Percentiles rank a stretch among this genome's conserved stretches.
phyloP scores from a whole-genome alignment of 495 filamentous ascomycete species.

The Penicillium turbatum region DNA sequence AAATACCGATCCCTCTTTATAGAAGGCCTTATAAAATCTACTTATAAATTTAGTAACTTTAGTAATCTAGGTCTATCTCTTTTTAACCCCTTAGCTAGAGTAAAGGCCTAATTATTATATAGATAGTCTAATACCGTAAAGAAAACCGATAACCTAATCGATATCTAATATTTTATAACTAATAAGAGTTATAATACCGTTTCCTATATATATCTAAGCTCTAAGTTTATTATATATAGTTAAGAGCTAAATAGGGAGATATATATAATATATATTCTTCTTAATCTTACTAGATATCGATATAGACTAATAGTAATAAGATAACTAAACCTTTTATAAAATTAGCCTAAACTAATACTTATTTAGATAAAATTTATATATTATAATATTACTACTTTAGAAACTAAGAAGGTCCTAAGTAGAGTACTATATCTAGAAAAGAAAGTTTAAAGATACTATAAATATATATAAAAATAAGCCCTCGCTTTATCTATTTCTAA shows the following conservation, averaged over 20 bases:
- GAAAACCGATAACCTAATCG: slow-evolving; percentile 3
- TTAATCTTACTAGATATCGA: background rate
- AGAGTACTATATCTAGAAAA: background rate
- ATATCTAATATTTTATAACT: too few relatives aligned
- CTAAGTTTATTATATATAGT: too few relatives aligned
- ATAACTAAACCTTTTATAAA: background rate
- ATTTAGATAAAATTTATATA: background rate
- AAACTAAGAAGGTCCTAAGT: background rate
- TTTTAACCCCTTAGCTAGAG: background rate
- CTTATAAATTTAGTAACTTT: slow-evolving; percentile 1
- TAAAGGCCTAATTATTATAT: slow-evolving; percentile 4
- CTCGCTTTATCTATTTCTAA: background rate
- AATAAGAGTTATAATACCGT: too few relatives aligned
- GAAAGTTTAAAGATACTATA: too few relatives aligned
- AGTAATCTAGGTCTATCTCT: background rate
- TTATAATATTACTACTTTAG: background rate
- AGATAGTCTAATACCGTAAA: slow-evolving; percentile 1
- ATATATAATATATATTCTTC: slow-evolving; percentile 1
- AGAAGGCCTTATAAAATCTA: slow-evolving; percentile 3
- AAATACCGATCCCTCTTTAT: slow-evolving; percentile 5
- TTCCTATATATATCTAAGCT: too few relatives aligned
- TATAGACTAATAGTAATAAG: background rate
- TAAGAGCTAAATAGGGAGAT: background rate
- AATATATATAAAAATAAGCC: background rate
- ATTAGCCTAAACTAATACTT: background rate